phyloP scores from a whole-genome alignment of 164 flowering plant species.

The Berberis thunbergii region DNA sequence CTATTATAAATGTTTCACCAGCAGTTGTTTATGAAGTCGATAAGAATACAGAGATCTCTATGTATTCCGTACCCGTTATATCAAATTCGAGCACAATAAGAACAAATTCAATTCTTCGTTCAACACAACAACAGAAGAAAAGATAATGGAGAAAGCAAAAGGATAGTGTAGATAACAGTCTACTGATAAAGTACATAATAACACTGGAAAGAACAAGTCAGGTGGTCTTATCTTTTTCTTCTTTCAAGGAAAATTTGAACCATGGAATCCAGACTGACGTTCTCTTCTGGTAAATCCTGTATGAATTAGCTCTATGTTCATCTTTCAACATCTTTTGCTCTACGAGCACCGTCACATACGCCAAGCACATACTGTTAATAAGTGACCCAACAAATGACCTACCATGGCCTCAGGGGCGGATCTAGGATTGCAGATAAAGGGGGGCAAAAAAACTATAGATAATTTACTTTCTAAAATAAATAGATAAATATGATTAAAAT shows the following conservation, averaged over 20 bases:
- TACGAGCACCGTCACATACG: conserved; percentile 74
- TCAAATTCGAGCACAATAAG: background rate
- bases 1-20: too few species aligned
- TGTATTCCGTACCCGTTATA: background rate
- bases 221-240: conserved; percentile 34
- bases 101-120: background rate
- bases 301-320: conserved; percentile 63
- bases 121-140: background rate
- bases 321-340: conserved; percentile 71
- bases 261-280: conserved; percentile 97
- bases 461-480: too few species aligned
- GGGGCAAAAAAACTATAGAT: too few species aligned
- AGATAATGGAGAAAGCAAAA: conserved; percentile 7
- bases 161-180: background rate
- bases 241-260: conserved; percentile 51
- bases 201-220: conserved; percentile 14
- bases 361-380: conserved; percentile 61
- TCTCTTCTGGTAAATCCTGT: conserved; percentile 66
- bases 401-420: too few species aligned
- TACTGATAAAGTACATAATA: background rate
- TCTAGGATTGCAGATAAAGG: too few species aligned
- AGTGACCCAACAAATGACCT: conserved; percentile 76
- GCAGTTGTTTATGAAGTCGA: too few species aligned
- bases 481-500: too few species aligned
- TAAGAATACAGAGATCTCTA: background rate